These are phyloP conservation scores for Xanthoconium purpureum DNA, from an alignment of 768 basidiomycete genomes.

Conservation along the genomic window DNA sequence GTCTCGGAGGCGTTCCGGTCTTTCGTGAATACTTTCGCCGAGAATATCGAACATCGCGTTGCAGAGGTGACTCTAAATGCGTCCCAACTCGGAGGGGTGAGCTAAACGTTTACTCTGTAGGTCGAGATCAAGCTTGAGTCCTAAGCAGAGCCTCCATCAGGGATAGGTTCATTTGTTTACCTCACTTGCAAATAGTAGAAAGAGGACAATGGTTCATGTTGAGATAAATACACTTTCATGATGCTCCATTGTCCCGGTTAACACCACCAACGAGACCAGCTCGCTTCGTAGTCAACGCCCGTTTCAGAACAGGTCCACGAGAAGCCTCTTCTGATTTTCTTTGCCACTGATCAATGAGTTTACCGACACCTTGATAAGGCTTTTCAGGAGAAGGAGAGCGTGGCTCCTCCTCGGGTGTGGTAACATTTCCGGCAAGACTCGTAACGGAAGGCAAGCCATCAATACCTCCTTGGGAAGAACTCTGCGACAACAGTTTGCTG, in stretches of 20 bases:
- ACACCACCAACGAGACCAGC: slow-evolving; percentile 30
- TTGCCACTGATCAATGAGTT: slow-evolving; percentile 86
- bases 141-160: background rate
- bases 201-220: background rate
- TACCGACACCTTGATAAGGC: slow-evolving; percentile 80
- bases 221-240: slow-evolving; percentile 14
- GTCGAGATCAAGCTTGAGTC: slow-evolving; percentile 10
- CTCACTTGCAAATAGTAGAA: slow-evolving; percentile 11
- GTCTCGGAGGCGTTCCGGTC: slow-evolving; percentile 1
- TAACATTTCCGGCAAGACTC: slow-evolving; percentile 6
- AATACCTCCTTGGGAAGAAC: slow-evolving; percentile 16
- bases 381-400: slow-evolving; percentile 69
- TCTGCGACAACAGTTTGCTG: slow-evolving; percentile 19
- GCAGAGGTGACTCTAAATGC: slow-evolving; percentile 1
- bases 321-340: slow-evolving; percentile 62
- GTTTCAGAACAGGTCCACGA: slow-evolving; percentile 34
- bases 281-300: slow-evolving; percentile 42
- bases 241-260: slow-evolving; percentile 20
- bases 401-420: slow-evolving; percentile 22
- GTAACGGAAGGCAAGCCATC: slow-evolving; percentile 25
- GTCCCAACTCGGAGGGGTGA: background rate
- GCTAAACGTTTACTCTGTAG: background rate
- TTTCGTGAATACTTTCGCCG: slow-evolving; percentile 12
- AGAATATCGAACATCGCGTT: slow-evolving; percentile 4
- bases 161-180: background rate